Evolutionary conservation across 768 basidiomycete species (phyloP).

Genomic region (Podaxis sp.): DNA sequence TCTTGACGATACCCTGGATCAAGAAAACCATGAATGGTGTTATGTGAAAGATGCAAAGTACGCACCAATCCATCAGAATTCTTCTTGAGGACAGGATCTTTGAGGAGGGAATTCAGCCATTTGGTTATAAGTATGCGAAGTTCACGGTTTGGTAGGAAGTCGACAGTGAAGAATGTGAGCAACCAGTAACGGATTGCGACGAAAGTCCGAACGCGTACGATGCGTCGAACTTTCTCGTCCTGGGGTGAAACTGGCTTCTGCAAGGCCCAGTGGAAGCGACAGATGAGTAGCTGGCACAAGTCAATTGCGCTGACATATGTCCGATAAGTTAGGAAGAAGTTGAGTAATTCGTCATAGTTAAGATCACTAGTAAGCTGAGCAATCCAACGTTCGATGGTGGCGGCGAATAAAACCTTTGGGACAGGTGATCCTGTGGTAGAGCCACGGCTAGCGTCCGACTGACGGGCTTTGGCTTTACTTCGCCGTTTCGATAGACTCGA

Average conservation of each 20-base stretch:
- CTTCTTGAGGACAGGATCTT: constrained; percentile 67
- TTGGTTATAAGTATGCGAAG: constrained; percentile 69
- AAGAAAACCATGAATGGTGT: constrained; percentile 12
- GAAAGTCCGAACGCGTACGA: constrained; percentile 87
- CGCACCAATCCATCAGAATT: constrained; percentile 73
- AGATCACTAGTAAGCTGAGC: constrained; percentile 86
- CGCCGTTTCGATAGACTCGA: constrained; percentile 36
- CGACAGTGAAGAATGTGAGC: constrained; percentile 85
- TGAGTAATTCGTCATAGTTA: constrained; percentile 82
- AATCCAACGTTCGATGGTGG: constrained; percentile 92
- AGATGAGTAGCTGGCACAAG: constrained; percentile 78
- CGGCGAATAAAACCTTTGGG: constrained; percentile 69
- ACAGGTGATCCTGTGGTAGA: constrained; percentile 19
- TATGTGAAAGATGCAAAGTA: constrained; percentile 14
- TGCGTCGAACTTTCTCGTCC: constrained; percentile 71
- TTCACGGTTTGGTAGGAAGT: constrained; percentile 82
- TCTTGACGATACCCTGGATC: constrained; percentile 71
- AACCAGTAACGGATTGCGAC: constrained; percentile 91
- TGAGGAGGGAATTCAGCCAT: constrained; percentile 79
- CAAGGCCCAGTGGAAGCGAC: constrained; percentile 89
- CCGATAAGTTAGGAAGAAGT: constrained; percentile 92
- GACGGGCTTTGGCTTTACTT: constrained; percentile 33
- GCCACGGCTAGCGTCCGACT: constrained; percentile 25
- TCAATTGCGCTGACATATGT: constrained; percentile 80
- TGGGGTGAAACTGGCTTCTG: constrained; percentile 45